Percentiles rank a stretch among this genome's conserved stretches.
Conservation (phyloP, 805 yeast genomes). For the Clavispora fructus region DNA sequence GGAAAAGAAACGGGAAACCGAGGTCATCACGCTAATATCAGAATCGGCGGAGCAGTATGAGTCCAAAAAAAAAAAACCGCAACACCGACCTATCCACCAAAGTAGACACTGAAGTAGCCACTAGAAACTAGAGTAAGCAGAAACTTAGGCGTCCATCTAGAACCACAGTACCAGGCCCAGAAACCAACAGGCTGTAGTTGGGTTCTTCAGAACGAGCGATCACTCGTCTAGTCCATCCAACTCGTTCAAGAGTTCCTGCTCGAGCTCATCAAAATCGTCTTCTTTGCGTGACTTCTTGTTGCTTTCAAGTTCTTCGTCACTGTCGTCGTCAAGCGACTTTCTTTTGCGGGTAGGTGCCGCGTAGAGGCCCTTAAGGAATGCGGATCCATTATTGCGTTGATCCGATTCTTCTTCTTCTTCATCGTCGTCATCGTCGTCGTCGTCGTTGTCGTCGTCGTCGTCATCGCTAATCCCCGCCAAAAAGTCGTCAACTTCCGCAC, state of each 20-base stretch:
- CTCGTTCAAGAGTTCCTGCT: slow-evolving; percentile 47
- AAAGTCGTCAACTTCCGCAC: slow-evolving; percentile 44
- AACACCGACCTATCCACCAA: no score
- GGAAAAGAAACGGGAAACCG: no score
- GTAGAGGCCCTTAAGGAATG: slow-evolving; percentile 25
- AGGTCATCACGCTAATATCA: no score
- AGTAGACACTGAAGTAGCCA: no score
- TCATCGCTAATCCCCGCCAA: slow-evolving; percentile 40
- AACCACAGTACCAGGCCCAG: no score
- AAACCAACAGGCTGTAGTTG: no score
- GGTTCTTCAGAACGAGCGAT: no score
- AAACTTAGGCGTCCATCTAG: no score
- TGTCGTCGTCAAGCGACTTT: slow-evolving; percentile 13
- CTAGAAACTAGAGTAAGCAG: no score
- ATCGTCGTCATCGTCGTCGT: slow-evolving; percentile 22
- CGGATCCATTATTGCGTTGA: slow-evolving; percentile 7
- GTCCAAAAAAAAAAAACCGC: no score
- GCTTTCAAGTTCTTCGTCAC: slow-evolving; percentile 15
- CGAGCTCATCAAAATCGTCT: slow-evolving; percentile 40
- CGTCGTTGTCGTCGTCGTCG: slow-evolving; percentile 25
- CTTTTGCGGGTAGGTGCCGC: slow-evolving; percentile 13
- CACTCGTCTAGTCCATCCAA: slow-evolving; percentile 44
- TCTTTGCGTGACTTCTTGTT: slow-evolving; percentile 4
- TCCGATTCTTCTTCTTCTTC: slow-evolving; percentile 3
- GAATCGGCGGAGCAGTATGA: no score